These are phyloP conservation scores for Trematosphaeria pertusa DNA, from an alignment of 2,329 filamentous ascomycete species.

Conservation along the genomic window DNA sequence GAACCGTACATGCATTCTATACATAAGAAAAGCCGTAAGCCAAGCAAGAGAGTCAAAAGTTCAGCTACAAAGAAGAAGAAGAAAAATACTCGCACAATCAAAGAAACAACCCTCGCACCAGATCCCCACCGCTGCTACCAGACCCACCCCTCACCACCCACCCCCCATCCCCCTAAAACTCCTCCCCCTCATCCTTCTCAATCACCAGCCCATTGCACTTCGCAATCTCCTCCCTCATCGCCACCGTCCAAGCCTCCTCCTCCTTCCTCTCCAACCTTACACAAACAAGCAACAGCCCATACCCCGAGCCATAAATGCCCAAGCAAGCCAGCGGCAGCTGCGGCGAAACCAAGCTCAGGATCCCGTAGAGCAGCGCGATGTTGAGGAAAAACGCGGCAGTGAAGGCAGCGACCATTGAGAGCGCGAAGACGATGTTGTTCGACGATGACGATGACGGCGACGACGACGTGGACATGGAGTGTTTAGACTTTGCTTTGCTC, in stretches of 20 bases:
- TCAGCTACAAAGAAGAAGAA: too few species aligned
- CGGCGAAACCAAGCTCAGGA: neutral
- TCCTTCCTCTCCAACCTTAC: conserved; percentile 3
- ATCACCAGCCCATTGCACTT: too few species aligned
- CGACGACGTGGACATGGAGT: too few species aligned
- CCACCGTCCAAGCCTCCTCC: conserved; percentile 1
- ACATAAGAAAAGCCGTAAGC: too few species aligned
- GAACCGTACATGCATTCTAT: too few species aligned
- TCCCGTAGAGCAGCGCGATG: neutral
- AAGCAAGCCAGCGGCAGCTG: conserved; percentile 2
- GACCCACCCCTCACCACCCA: too few species aligned
- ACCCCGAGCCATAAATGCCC: neutral
- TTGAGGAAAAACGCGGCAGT: neutral
- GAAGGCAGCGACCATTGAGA: neutral
- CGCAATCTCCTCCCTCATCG: conserved; percentile 1
- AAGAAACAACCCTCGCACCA: too few species aligned
- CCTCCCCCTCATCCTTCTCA: neutral
- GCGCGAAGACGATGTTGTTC: neutral
- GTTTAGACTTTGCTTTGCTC: neutral
- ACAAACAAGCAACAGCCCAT: neutral
- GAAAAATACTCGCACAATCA: too few species aligned
- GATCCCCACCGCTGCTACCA: too few species aligned
- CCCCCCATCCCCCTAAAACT: too few species aligned
- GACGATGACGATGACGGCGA: neutral
- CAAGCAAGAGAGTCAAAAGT: too few species aligned